phyloP scores from a whole-genome alignment of 768 basidiomycete genomes.

The Coprinopsis strossmayeri region DNA sequence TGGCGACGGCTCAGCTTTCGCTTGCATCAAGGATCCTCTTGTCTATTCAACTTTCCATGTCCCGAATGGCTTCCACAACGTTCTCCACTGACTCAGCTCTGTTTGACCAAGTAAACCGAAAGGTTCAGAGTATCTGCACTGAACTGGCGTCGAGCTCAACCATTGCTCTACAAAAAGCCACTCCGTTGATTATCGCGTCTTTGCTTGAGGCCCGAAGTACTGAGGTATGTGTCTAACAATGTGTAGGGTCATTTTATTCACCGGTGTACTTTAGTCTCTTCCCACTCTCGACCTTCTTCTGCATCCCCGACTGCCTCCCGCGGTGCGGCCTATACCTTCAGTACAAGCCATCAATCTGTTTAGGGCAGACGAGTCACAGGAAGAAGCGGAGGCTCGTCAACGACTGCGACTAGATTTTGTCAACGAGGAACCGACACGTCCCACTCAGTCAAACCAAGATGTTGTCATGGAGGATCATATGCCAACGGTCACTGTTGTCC shows the following conservation, averaged over 20 bases:
- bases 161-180: conserved; percentile 52
- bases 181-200: conserved; percentile 49
- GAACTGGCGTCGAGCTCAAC: conserved; percentile 50
- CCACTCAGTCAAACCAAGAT: conserved; percentile 15
- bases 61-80: conserved; percentile 46
- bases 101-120: conserved; percentile 35
- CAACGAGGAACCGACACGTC: conserved; percentile 6
- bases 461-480: conserved; percentile 16
- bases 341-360: conserved; percentile 58
- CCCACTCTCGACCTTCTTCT: conserved; percentile 52
- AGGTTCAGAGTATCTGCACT: conserved; percentile 41
- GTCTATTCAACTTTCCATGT: conserved; percentile 49
- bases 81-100: conserved; percentile 48
- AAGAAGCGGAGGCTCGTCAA: conserved; percentile 46
- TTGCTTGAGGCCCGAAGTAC: conserved; percentile 19
- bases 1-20: conserved; percentile 50
- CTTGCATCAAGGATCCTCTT: conserved; percentile 52
- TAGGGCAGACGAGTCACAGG: conserved; percentile 54
- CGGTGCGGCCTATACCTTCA: conserved; percentile 60
- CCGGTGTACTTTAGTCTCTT: conserved; percentile 20
- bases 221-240: conserved; percentile 20
- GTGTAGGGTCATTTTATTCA: background rate
- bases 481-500: no score
- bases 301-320: conserved; percentile 76
- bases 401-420: conserved; percentile 29